These are phyloP conservation scores for Kodamaea sagamina DNA, from an alignment of 805 yeast species.

Conservation along the genomic window DNA sequence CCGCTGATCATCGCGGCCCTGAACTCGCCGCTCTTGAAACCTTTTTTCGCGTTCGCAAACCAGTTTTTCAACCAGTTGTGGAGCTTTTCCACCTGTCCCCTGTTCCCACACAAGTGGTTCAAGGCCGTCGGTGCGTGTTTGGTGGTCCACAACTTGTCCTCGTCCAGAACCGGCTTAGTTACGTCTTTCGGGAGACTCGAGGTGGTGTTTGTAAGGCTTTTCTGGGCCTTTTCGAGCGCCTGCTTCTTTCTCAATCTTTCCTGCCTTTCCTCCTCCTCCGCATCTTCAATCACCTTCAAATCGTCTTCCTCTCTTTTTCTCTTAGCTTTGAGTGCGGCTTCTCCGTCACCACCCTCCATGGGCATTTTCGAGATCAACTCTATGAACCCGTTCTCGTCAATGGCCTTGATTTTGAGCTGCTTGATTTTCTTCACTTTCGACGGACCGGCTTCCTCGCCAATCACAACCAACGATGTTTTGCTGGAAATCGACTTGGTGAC, in stretches of 20 bases:
- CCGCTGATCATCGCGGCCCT: constrained; percentile 87
- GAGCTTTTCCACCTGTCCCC: constrained; percentile 66
- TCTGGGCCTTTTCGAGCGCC: constrained; percentile 24
- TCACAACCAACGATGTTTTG: constrained; percentile 83
- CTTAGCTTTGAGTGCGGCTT: constrained; percentile 69
- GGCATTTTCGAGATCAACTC: constrained; percentile 80
- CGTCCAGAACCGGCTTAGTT: constrained; percentile 44
- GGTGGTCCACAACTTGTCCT: constrained; percentile 85
- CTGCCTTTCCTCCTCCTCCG: constrained; percentile 29
- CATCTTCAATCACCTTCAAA: constrained; percentile 47
- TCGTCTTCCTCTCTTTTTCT: constrained; percentile 72
- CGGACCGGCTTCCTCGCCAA: constrained; percentile 97
- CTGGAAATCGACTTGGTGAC: constrained; percentile 84
- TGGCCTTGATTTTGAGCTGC: constrained; percentile 71
- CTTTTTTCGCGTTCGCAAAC: constrained; percentile 57
- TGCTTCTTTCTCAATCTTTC: constrained; percentile 24
- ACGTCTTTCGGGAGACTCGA: constrained; percentile 14
- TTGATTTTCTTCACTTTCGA: constrained; percentile 84
- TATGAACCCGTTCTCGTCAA: constrained; percentile 83
- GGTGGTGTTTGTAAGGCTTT: constrained; percentile 7
- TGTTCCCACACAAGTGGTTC: constrained; percentile 88
- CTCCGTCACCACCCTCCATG: constrained; percentile 87
- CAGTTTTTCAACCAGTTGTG: constrained; percentile 77
- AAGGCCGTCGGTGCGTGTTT: constrained; percentile 83
- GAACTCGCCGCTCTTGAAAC: constrained; percentile 61